Evolutionary conservation across 345 rosid species (phyloP), one percentile per base, ranked within the genome.

Genomic region (Lenwebbia sp.): DNA sequence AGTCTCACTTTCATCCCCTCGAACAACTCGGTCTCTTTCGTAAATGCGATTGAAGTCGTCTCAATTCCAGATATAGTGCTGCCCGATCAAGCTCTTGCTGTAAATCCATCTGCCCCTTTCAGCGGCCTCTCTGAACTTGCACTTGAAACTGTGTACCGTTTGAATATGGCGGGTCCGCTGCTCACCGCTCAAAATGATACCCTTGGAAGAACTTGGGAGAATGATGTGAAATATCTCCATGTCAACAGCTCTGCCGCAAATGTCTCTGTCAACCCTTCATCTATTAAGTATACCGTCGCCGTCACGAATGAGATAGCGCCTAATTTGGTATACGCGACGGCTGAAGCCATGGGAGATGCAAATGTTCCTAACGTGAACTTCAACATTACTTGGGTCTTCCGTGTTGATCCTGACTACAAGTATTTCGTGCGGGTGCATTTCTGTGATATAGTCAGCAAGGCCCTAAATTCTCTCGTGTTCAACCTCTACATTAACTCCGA

Each of bases 101-200:
- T 96, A 22, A 91, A 93, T 88, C 98, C 98, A 30, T 88, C 96
- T 26, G 60, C 88, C 23, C 89, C 95, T 30, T 85, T 94, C 56
- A 87, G 76, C 54, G 98, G 99, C 86, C 95, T 98, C 85, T 94
- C 97, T 55, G 91, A 86, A 56, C 90, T 90, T 55, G 99, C 98
- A 26, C 88, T 92, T 83, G 98, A 98, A 87, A 96, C 99, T 22
- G 95, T 98, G 85, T 96, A 95, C 90, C 92, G 99, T 85, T 85
- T 98, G 54, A 98, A 96, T 91, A 91, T 94, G 94, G 99, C 98
- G 50, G 99, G 99, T 86, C 99, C 99, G 0, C 76, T 95, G 90
- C 88, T 98, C 91, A 93, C 99, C 33, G 88, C 96, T 54, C 91
- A 93, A 89, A 96, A 98, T 88, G 99, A 98, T 88, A 94, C 99